A percentile compares a stretch with the other conserved stretches of the same genome.
phyloP scores from a whole-genome alignment of 495 filamentous ascomycete genomes.

The Tetracladium marchalianum region DNA sequence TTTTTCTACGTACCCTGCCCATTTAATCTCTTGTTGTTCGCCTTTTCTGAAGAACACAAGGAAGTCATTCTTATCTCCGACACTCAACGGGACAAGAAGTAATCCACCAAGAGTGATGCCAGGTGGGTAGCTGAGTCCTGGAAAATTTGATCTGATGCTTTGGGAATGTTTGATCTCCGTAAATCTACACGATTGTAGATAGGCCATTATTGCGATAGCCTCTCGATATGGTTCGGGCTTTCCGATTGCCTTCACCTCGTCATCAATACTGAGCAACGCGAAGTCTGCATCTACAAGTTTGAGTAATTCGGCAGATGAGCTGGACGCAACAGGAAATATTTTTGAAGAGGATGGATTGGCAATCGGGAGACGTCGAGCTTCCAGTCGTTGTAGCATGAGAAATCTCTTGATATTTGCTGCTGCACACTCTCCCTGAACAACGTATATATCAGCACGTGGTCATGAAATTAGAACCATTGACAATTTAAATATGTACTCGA shows the following conservation, averaged over 20 bases:
- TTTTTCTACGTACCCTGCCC: slow-evolving; percentile 66
- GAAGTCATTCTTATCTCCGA: slow-evolving; percentile 60
- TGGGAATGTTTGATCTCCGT: slow-evolving; percentile 67
- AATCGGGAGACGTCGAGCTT: too few relatives aligned
- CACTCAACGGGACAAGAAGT: slow-evolving; percentile 70
- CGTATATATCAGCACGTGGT: too few relatives aligned
- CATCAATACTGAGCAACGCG: slow-evolving; percentile 70
- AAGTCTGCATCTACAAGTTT: slow-evolving; percentile 80
- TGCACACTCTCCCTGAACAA: too few relatives aligned
- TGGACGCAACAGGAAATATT: too few relatives aligned
- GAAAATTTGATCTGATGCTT: slow-evolving; percentile 66
- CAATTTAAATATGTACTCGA: too few relatives aligned
- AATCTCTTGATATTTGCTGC: too few relatives aligned
- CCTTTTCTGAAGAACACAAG: slow-evolving; percentile 82
- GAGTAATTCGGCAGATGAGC: slow-evolving; percentile 69
- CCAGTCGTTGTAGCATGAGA: too few relatives aligned
- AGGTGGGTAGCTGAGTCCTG: slow-evolving; percentile 65
- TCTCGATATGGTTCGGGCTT: slow-evolving; percentile 66
- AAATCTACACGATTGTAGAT: slow-evolving; percentile 38
- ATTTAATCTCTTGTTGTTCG: slow-evolving; percentile 66
- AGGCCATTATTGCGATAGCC: slow-evolving; percentile 66
- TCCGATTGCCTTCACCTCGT: slow-evolving; percentile 76
- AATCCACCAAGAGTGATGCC: slow-evolving; percentile 74
- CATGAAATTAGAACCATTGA: too few relatives aligned
- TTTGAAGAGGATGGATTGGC: too few relatives aligned